Percentiles rank a stretch among this genome's conserved stretches.
Evolutionary conservation across 2,329 filamentous ascomycete species (phyloP).

Genomic region (Colletotrichum brevisporum): DNA sequence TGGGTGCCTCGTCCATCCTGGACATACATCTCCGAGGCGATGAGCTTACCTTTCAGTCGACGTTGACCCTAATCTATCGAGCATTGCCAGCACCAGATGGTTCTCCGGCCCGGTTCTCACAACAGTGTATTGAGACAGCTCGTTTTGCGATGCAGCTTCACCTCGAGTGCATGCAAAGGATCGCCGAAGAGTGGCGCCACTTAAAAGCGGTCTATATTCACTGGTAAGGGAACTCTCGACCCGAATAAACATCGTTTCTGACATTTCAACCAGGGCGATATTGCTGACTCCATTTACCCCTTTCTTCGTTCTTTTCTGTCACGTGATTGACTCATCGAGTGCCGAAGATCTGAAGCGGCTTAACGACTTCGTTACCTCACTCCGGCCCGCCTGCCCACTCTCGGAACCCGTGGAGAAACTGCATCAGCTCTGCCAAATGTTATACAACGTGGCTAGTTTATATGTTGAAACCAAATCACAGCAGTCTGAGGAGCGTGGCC

Average conservation of each 20-base stretch:
- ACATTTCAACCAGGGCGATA: slow-evolving; percentile 61
- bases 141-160: slow-evolving; percentile 64
- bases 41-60: slow-evolving; percentile 62
- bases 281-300: slow-evolving; percentile 71
- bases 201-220: slow-evolving; percentile 65
- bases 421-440: slow-evolving; percentile 73
- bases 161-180: slow-evolving; percentile 56
- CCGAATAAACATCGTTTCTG: slow-evolving; percentile 36
- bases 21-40: slow-evolving; percentile 62
- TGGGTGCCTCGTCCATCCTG: slow-evolving; percentile 57
- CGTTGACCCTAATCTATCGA: slow-evolving; percentile 66
- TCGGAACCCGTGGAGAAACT: slow-evolving; percentile 58
- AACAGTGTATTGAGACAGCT: slow-evolving; percentile 64
- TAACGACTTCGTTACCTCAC: slow-evolving; percentile 67
- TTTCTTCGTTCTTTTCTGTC: slow-evolving; percentile 72
- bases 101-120: slow-evolving; percentile 60
- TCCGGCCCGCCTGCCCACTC: slow-evolving; percentile 31
- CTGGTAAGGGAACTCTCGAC: slow-evolving; percentile 57
- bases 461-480: slow-evolving; percentile 73
- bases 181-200: slow-evolving; percentile 53
- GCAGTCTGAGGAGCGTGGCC: slow-evolving; percentile 61
- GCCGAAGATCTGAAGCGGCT: slow-evolving; percentile 68
- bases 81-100: slow-evolving; percentile 63
- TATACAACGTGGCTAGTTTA: slow-evolving; percentile 71
- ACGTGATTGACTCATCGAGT: slow-evolving; percentile 68